phyloP scores from a whole-genome alignment of 2,329 filamentous ascomycete species.

The Neoarthrinium moseri region DNA sequence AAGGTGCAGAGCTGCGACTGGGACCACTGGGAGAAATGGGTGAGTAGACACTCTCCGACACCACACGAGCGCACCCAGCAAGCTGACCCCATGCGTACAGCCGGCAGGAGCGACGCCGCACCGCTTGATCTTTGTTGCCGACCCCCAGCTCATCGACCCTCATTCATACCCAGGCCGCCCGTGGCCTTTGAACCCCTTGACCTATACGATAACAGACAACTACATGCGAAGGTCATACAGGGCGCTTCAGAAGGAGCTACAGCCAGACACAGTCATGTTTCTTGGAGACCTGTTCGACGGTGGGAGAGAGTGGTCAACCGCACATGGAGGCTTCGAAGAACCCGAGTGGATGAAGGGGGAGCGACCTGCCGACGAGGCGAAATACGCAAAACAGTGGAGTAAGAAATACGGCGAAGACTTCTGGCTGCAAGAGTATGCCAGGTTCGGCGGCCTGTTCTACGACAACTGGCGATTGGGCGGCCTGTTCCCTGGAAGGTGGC shows the following conservation, averaged over 20 bases:
- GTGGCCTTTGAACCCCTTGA: conserved; percentile 55
- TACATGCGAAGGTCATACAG: conserved; percentile 83
- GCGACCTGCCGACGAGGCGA: conserved; percentile 50
- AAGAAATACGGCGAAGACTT: conserved; percentile 76
- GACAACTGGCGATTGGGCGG: conserved; percentile 63
- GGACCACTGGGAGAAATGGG: conserved; percentile 91
- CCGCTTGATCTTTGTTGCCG: conserved; percentile 79
- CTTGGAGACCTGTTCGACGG: conserved; percentile 95
- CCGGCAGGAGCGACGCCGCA: conserved; percentile 77
- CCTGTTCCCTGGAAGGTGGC: conserved; percentile 52
- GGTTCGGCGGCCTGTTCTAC: conserved; percentile 86
- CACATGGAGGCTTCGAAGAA: conserved; percentile 56
- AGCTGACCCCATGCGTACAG: conserved; percentile 42
- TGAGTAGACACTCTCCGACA: no score
- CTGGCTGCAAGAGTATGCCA: conserved; percentile 82
- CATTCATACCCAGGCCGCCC: conserved; percentile 88
- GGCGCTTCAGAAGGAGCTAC: conserved; percentile 71
- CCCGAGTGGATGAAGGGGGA: conserved; percentile 55
- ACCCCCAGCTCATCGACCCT: conserved; percentile 89
- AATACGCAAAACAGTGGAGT: conserved; percentile 64
- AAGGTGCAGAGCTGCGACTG: conserved; percentile 74
- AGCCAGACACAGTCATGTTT: conserved; percentile 88
- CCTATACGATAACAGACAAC: conserved; percentile 72
- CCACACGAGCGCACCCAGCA: conserved; percentile 4
- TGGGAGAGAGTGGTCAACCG: conserved; percentile 89